Evolutionary conservation across 2,329 filamentous ascomycete genomes (phyloP).

Genomic region (Aspergillus ochraceoroseus): DNA sequence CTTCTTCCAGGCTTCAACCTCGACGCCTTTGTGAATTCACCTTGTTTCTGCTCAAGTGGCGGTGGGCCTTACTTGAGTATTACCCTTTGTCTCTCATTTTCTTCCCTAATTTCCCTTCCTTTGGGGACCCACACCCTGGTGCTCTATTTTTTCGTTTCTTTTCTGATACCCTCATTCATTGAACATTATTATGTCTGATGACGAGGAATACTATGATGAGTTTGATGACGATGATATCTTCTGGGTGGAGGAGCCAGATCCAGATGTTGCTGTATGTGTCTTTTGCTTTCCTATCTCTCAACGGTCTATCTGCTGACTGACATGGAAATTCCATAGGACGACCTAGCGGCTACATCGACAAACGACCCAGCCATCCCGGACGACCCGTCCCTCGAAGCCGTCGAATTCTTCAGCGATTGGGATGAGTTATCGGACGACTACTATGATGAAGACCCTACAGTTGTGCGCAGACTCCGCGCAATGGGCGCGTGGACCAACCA

Average conservation of each 20-base stretch:
- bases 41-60: slow-evolving; percentile 2
- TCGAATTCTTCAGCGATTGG: slow-evolving; percentile 44
- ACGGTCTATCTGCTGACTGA: background rate
- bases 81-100: slow-evolving; percentile 3
- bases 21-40: background rate
- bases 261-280: slow-evolving; percentile 33
- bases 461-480: slow-evolving; percentile 23
- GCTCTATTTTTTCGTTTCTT: background rate
- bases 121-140: background rate
- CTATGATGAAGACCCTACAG: slow-evolving; percentile 42
- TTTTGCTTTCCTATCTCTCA: background rate
- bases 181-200: slow-evolving; percentile 35
- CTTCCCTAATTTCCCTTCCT: background rate
- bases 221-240: slow-evolving; percentile 37
- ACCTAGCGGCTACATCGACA: slow-evolving; percentile 41
- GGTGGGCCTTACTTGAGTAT: slow-evolving; percentile 1
- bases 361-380: slow-evolving; percentile 40
- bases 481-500: slow-evolving; percentile 13
- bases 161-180: background rate
- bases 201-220: slow-evolving; percentile 37
- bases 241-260: slow-evolving; percentile 35
- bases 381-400: slow-evolving; percentile 37
- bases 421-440: slow-evolving; percentile 46
- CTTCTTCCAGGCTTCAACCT: background rate
- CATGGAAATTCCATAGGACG: slow-evolving; percentile 31